These are phyloP conservation scores for Tulasnella sp. DNA, from an alignment of 768 basidiomycete species.

Conservation along the genomic window DNA sequence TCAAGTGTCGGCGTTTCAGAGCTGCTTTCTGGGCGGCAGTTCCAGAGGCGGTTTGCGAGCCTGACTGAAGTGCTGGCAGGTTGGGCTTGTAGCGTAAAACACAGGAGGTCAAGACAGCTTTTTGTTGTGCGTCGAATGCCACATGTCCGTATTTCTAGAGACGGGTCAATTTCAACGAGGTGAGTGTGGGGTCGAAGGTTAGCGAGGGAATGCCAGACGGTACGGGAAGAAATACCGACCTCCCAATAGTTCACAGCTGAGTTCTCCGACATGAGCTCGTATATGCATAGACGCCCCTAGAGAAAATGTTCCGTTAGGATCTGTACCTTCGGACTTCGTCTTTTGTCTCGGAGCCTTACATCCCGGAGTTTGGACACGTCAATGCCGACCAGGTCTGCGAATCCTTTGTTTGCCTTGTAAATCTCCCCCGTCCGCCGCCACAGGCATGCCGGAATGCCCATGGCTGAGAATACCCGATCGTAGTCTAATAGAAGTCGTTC, in stretches of 20 bases:
- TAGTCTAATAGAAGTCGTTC: slow-evolving; percentile 93
- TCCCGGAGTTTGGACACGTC: slow-evolving; percentile 87
- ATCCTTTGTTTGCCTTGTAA: slow-evolving; percentile 96
- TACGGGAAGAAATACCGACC: slow-evolving; percentile 45
- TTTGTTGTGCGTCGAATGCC: slow-evolving; percentile 56
- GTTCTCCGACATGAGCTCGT: slow-evolving; percentile 98
- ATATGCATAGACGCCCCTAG: slow-evolving; percentile 88
- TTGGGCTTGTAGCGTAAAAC: slow-evolving; percentile 75
- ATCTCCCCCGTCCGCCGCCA: slow-evolving; percentile 98
- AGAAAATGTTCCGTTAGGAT: slow-evolving; percentile 27
- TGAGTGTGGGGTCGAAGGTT: background rate
- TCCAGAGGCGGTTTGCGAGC: slow-evolving; percentile 25
- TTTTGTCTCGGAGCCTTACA: slow-evolving; percentile 43
- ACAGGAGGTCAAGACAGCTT: slow-evolving; percentile 89
- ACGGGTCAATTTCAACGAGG: background rate
- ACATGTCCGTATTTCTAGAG: slow-evolving; percentile 88
- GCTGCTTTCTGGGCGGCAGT: background rate
- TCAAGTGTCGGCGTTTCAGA: slow-evolving; percentile 16
- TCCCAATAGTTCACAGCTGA: slow-evolving; percentile 98
- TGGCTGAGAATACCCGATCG: slow-evolving; percentile 88
- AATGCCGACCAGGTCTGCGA: slow-evolving; percentile 83
- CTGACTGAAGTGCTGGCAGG: slow-evolving; percentile 42
- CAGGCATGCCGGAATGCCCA: slow-evolving; percentile 95
- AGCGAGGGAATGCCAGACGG: background rate
- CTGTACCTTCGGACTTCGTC: background rate